Evolutionary conservation across 306 rosid genomes (phyloP).

Genomic region (Prunus padus): DNA sequence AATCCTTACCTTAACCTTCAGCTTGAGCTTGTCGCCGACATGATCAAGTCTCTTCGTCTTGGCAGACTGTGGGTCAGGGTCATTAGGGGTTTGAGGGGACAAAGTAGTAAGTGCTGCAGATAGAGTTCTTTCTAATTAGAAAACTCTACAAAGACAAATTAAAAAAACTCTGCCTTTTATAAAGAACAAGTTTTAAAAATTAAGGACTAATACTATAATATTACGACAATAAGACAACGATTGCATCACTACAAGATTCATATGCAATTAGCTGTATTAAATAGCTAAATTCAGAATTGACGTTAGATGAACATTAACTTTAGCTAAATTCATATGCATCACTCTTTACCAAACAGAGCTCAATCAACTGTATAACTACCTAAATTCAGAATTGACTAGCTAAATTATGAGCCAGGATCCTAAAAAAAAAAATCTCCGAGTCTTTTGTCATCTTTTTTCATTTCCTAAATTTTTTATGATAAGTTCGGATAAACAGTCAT

Average conservation of each 20-base stretch:
- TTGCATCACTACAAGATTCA: neutral
- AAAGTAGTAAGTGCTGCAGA: neutral
- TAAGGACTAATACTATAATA: no score
- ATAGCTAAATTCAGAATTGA: no score
- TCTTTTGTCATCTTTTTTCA: no score
- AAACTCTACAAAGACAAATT: neutral
- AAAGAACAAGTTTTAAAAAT: neutral
- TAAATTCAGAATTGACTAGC: no score
- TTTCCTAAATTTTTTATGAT: no score
- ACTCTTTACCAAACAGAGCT: no score
- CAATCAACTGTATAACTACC: no score
- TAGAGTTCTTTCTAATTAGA: neutral
- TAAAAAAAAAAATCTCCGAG: no score
- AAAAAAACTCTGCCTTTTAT: neutral
- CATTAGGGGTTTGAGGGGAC: neutral
- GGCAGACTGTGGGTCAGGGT: neutral
- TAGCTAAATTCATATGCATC: no score
- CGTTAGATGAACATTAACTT: no score
- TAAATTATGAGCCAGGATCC: no score
- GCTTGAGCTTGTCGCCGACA: neutral
- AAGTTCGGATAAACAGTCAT: no score
- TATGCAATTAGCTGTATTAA: neutral
- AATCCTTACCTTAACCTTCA: neutral
- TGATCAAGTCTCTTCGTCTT: neutral
- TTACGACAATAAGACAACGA: neutral